Evolutionary conservation across 1,284 basidiomycete species (phyloP).

Genomic region (Ceraceosorus guamensis): DNA sequence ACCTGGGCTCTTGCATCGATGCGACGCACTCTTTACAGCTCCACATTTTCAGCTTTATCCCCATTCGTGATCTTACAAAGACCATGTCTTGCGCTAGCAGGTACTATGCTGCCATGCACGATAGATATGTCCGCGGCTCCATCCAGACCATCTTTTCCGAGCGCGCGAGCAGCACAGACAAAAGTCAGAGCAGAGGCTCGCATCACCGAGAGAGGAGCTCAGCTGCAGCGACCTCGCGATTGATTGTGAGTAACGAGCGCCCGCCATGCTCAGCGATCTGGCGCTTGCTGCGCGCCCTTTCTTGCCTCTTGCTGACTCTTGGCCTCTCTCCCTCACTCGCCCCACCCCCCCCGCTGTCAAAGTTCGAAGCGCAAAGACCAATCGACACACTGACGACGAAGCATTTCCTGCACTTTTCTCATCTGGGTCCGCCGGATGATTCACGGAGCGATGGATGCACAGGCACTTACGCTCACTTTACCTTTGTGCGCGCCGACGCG

Average conservation of each 20-base stretch:
- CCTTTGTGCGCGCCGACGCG: too few species aligned
- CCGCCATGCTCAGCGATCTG: slow-evolving; percentile 1
- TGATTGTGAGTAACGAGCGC: too few species aligned
- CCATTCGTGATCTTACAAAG: slow-evolving; percentile 15
- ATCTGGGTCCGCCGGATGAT: slow-evolving; percentile 27
- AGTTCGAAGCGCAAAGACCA: slow-evolving; percentile 34
- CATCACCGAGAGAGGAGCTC: not conserved
- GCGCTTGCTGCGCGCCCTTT: not conserved
- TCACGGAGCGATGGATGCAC: too few species aligned
- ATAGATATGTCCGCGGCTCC: slow-evolving; percentile 23
- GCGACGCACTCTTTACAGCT: slow-evolving; percentile 26
- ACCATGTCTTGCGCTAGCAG: slow-evolving; percentile 22
- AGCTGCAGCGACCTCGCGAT: slow-evolving; percentile 14
- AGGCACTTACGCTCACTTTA: too few species aligned
- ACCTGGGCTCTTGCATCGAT: too few species aligned
- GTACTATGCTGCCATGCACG: slow-evolving; percentile 24
- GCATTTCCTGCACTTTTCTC: slow-evolving; percentile 26
- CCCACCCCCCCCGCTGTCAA: too few species aligned
- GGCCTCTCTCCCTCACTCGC: slow-evolving; percentile 5
- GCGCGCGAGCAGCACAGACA: not conserved
- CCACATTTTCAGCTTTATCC: slow-evolving; percentile 25
- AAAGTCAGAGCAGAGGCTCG: not conserved
- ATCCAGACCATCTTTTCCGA: too few species aligned
- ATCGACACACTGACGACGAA: slow-evolving; percentile 38
- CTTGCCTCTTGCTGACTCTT: not conserved